Base-by-base conservation (phyloP, 257 asterid genomes). In the Nyctanthes arbortristis region DNA sequence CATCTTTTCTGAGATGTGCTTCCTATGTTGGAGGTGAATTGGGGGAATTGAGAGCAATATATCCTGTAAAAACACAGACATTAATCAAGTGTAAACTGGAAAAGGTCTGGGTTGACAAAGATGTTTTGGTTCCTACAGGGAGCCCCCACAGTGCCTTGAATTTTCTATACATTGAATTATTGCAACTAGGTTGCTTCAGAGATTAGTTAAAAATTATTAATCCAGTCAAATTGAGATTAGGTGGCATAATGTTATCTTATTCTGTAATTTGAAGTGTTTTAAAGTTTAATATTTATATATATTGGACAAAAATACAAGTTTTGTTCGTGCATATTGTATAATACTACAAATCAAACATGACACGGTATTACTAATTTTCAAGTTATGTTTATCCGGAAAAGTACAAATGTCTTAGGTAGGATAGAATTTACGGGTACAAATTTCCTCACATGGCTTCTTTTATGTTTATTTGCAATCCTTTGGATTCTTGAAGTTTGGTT, bases 171-270 rank as follows among this genome's bases (percentile, higher is more conserved):
- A 12, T 30, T 64, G 61, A 79, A 76, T 76, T 76, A 82, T 74
- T 73, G 69, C 31, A 24, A 20, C 60, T 9, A 67, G 70, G 76
- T 76, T 70, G 78, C 84, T 79, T 79, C 70, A 31, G 63, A 76
- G 78, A 76, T 72, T 71, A 82, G 82, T 61, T 76, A 74, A 56
- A 45, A 68, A 71, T 59, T 67, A 60, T 59, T 84, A 79, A 77
- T 82, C 80, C 66, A 57, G 77, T 67, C 71, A 71, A 63, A 45
- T 73, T 66, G 24, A 58, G 73, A 68, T 66, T 72, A 75, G 81
- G 81, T 72, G 49, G 66, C 27, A 27, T 36, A 9, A 35, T 7
- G 59, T n/a, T n/a, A n/a, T n/a, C n/a, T n/a, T n/a, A n/a, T n/a
- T n/a, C n/a, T n/a, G n/a, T n/a, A n/a, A n/a, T n/a, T n/a, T n/a